Conservation (phyloP, 2,329 filamentous ascomycete genomes). For the Sclerotinia glacialis region DNA sequence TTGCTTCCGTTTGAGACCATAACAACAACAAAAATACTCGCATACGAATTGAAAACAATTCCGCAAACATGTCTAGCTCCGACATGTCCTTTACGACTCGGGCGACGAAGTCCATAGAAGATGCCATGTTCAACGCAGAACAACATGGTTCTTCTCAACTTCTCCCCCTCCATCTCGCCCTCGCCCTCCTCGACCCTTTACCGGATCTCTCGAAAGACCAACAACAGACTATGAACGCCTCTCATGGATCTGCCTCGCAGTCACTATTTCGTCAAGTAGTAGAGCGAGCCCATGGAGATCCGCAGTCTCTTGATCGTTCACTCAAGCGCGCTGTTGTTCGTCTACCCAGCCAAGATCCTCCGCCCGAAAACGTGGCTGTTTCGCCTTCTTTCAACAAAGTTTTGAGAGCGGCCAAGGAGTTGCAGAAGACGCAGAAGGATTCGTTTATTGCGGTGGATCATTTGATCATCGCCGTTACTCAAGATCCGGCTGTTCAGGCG, state of each 20-base stretch:
- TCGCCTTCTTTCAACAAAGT: slow-evolving; percentile 79
- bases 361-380: slow-evolving; percentile 82
- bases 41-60: slow-evolving; percentile 29
- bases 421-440: slow-evolving; percentile 98
- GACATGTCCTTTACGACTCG: slow-evolving; percentile 92
- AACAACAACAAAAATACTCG: slow-evolving; percentile 3
- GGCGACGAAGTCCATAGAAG: slow-evolving; percentile 83
- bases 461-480: slow-evolving; percentile 78
- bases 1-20: background rate
- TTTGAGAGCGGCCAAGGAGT: slow-evolving; percentile 77
- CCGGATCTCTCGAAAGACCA: slow-evolving; percentile 78
- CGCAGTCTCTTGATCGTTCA: slow-evolving; percentile 80
- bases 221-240: slow-evolving; percentile 62
- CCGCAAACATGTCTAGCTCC: slow-evolving; percentile 58
- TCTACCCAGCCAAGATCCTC: slow-evolving; percentile 89
- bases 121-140: slow-evolving; percentile 82
- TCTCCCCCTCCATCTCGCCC: slow-evolving; percentile 83
- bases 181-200: slow-evolving; percentile 73
- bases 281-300: slow-evolving; percentile 88
- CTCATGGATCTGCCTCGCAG: slow-evolving; percentile 56
- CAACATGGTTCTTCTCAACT: slow-evolving; percentile 91
- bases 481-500: slow-evolving; percentile 71
- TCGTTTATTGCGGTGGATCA: slow-evolving; percentile 93
- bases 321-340: slow-evolving; percentile 91
- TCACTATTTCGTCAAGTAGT: slow-evolving; percentile 95